Base-by-base conservation (phyloP, 768 basidiomycete genomes). In the Serendipita indica region DNA sequence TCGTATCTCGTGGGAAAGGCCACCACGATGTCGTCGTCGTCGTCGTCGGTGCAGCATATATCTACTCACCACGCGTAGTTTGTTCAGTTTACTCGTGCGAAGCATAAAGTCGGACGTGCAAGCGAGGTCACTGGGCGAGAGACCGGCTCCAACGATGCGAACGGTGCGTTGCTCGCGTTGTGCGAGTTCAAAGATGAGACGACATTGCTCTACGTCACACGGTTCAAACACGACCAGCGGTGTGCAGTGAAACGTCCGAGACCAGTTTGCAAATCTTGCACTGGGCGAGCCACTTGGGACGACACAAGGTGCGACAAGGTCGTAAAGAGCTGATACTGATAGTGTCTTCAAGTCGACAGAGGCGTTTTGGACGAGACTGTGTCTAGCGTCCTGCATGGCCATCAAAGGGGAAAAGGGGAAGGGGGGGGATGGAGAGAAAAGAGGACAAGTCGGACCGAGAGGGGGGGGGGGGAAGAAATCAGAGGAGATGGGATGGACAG, bases 121-220 rank as follows among this genome's bases (percentile, higher is more conserved):
- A 0, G 89, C 87, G 54, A 98, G 75, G 72, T 99, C 94, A 66
- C 84, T 87, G 22, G 94, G 94, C 60, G 86, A 88, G 72, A 97
- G 93, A 1, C 93, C 94, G 14, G 89, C 82, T 12, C 91, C 96
- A 12, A 83, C 85, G 0, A 88, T 86, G 58, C 91, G 81, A 33
- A 98, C 75, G 20, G 77, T 74, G 66, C 78, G 81, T 14, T 77
- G 72, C 67, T 91, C 81, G 39, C 85, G 74, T 16, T 82, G 74
- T 0, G 92, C 91, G 25, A 91, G 80, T 66, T 89, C 87, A 27
- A 98, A 74, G 45, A 93, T 75, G 63, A 81, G 76, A 43, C 77
- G 75, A 66, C 89, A 86, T 33, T 97, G 77, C 60, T 76, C 69
- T 39, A 80, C 79, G 22, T 74, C 77, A 62, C 78, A 75, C 3